Percentiles rank a stretch among this genome's conserved stretches.
These are phyloP conservation scores for Mallotus repandus DNA, from an alignment of 441 rosid genomes.

Conservation along the genomic window DNA sequence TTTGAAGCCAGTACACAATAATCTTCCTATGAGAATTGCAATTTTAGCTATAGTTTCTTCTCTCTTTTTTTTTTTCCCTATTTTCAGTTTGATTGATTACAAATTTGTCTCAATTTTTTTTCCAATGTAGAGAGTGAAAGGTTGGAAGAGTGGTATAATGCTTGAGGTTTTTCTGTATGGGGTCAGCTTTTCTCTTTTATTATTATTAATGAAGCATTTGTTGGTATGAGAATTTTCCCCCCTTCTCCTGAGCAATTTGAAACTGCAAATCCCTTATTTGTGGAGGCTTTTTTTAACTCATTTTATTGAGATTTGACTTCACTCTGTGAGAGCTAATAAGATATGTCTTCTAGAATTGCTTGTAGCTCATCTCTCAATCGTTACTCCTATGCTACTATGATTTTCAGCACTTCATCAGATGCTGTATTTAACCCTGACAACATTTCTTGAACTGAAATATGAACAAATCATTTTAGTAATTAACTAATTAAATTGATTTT, in stretches of 20 bases:
- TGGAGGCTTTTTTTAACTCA: not conserved
- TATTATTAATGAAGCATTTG: constrained; percentile 28
- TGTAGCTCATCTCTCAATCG: no score
- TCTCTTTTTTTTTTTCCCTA: not conserved
- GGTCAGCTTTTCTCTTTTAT: constrained; percentile 19
- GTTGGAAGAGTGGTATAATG: constrained; percentile 37
- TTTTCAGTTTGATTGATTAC: constrained; percentile 36
- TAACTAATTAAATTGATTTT: no score
- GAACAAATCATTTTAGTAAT: no score
- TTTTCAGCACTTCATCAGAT: no score
- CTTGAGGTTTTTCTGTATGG: constrained; percentile 34
- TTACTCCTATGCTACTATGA: no score
- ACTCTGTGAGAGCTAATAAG: no score
- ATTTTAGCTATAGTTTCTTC: constrained; percentile 33
- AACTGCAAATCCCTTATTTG: not conserved
- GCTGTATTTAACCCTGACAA: no score
- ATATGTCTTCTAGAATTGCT: no score
- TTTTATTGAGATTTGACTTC: not conserved
- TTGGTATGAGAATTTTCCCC: constrained; percentile 26
- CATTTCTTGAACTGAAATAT: no score
- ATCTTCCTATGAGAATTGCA: constrained; percentile 41
- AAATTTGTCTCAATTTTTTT: constrained; percentile 32
- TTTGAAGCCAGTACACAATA: constrained; percentile 48
- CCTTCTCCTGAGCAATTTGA: not conserved
- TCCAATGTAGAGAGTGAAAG: constrained; percentile 35